Evolutionary conservation across 2,329 filamentous ascomycete species (phyloP), one percentile per base, ranked within the genome.

Genomic region (Alternaria sp.): DNA sequence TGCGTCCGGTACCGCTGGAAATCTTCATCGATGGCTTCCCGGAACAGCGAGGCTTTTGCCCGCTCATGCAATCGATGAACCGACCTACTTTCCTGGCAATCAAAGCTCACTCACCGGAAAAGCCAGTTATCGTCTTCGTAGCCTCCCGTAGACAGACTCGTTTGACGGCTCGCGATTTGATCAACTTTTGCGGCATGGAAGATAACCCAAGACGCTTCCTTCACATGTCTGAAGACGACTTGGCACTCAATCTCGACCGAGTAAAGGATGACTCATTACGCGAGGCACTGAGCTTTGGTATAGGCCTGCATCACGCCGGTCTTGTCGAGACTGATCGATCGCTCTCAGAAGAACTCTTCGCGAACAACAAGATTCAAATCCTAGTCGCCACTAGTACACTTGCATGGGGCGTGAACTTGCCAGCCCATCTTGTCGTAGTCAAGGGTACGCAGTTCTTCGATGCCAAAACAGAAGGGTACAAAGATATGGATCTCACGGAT

Each of bases 61-160:
- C 96, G 0, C 82, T 99, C 69, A 99, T 99, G 96, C 95, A 98
- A 81, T 97, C 93, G 0, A 99, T 99, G 96, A 99, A 99, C 76
- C 88, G 96, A 7, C 96, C 96, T 2, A 97, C 96, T 0, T 99
- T 98, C 81, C 83, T 98, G 30, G 96, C 96, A 0, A 96, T 99
- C 80, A 97, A 99, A 80, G 93, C 90, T 11, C 96, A 99, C 80
- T 97, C 94, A 45, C 96, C 96, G 0, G 90, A 93, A 57, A 98
- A 99, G 80, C 96, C 96, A 0, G 96, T 98, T 9, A 99, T 99
- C 78, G 96, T 99, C 1, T 99, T 99, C 74, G 96, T 99, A 7
- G 93, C 96, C 4, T 99, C 96, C 17, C 90, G 96, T 74, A 87
- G 96, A 74, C 96, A 99, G 83, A 99, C 96, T 0, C 90, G 96